phyloP scores from a whole-genome alignment of 495 filamentous ascomycete species.

The Aspergillus biplanus region DNA sequence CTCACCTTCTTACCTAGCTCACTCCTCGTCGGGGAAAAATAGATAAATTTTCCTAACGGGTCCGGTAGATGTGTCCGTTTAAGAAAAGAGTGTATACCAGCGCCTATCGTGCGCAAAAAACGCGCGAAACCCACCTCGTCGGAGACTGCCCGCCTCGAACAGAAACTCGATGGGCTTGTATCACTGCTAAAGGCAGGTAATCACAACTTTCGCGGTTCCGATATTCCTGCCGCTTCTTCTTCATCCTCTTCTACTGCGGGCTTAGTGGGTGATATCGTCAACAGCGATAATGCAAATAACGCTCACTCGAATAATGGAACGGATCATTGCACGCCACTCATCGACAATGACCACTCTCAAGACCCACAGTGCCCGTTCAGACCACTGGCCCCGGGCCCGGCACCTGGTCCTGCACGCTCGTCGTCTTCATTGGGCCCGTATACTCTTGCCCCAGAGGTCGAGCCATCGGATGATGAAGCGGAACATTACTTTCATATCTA shows the following conservation, averaged over 20 bases:
- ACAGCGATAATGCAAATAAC: constrained; percentile 12
- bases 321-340: too few species aligned
- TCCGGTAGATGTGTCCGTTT: constrained; percentile 44
- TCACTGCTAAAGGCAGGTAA: constrained; percentile 35
- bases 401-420: background rate
- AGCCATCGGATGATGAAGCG: constrained; percentile 34
- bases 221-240: background rate
- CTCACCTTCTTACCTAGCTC: background rate
- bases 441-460: constrained; percentile 20
- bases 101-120: constrained; percentile 30
- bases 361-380: constrained; percentile 3
- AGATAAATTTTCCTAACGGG: background rate
- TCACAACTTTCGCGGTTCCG: background rate
- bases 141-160: constrained; percentile 41
- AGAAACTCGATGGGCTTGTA: constrained; percentile 51
- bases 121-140: background rate
- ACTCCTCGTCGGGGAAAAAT: background rate
- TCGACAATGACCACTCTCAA: too few species aligned
- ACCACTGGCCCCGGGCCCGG: background rate
- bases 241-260: background rate
- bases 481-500: constrained; percentile 34
- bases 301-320: too few species aligned
- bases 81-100: constrained; percentile 38
- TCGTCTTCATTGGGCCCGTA: background rate
- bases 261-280: background rate